Conservation (phyloP, 768 basidiomycete species). For the Omphalotus guepiniiformis region DNA sequence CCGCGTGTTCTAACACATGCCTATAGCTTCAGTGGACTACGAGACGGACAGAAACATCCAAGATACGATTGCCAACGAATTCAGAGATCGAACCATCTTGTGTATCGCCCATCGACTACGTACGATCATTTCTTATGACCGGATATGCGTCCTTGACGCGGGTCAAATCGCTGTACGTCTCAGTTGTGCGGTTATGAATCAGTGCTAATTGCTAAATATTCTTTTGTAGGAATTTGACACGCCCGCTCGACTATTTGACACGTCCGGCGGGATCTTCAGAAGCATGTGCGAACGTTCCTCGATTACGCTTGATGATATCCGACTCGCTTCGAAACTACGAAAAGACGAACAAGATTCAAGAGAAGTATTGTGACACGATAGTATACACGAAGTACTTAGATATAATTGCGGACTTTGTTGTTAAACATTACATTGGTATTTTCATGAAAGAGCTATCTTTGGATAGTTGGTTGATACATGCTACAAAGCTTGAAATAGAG, state of each 20-base stretch:
- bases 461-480: too few species aligned
- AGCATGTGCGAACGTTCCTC: slow-evolving; percentile 85
- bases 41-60: slow-evolving; percentile 92
- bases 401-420: too few species aligned
- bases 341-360: too few species aligned
- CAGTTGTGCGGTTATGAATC: neutral
- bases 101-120: slow-evolving; percentile 69
- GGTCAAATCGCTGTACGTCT: slow-evolving; percentile 65
- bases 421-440: too few species aligned
- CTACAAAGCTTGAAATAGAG: too few species aligned
- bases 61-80: slow-evolving; percentile 81
- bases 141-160: slow-evolving; percentile 83
- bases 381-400: too few species aligned
- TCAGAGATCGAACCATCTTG: slow-evolving; percentile 77
- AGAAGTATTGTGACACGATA: too few species aligned
- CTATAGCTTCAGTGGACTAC: slow-evolving; percentile 75
- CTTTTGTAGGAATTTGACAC: slow-evolving; percentile 71
- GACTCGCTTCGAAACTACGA: slow-evolving; percentile 30
- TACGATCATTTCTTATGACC: slow-evolving; percentile 86
- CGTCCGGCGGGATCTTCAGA: slow-evolving; percentile 64
- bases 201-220: neutral
- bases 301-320: slow-evolving; percentile 70
- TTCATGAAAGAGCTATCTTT: too few species aligned
- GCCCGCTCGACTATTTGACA: slow-evolving; percentile 59
- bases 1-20: slow-evolving; percentile 1